Base-by-base conservation (phyloP, 768 basidiomycete genomes). In the Termitomyces sp. region DNA sequence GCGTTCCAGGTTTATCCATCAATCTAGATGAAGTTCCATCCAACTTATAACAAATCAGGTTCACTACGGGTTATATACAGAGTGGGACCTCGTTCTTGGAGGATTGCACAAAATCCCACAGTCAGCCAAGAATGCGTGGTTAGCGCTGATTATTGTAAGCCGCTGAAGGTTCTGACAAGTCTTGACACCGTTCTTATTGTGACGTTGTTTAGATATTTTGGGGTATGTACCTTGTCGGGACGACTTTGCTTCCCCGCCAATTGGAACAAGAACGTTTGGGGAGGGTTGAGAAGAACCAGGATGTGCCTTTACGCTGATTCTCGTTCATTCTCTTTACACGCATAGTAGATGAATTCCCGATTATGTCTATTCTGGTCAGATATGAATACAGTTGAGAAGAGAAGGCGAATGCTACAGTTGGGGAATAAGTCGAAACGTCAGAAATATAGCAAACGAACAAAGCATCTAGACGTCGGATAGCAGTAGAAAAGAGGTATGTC, bases 1-100 rank as follows among this genome's bases (percentile, higher is more conserved):
- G 79, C 78, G 32, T 83, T 76, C 57, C 79, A 83, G 74, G 80
- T 80, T 56, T 64, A 58, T 6, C 39, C 34, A 43, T 45, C 61
- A 33, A 20, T 47, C 33, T 56, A 60, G 14, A 1, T 5, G 6
- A 47, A 27, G n/a, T 18, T 26, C 13, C 22, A 13, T 3, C 8
- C 1, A 44, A 37, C 42, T 45, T 27, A 55, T 27, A 48, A 24
- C 7, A 47, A 18, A 46, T 34, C 59, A 82, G 76, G 78, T 79
- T 9, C 79, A 81, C 63, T 77, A 76, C 40, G 83, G 82, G 2
- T 54, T 85, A 58, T 79, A 72, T 65, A 74, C 73, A 18, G 79
- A 82, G 70, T 78, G 79, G 82, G 37, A 45, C 1, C 8, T 70
- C 14, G 62, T 55, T 0, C 69, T 72, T 2, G 75, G 74, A 4